Evolutionary conservation across 306 rosid species (phyloP), one percentile per base, ranked within the genome.

Genomic region (Styphnolobium japonicum): DNA sequence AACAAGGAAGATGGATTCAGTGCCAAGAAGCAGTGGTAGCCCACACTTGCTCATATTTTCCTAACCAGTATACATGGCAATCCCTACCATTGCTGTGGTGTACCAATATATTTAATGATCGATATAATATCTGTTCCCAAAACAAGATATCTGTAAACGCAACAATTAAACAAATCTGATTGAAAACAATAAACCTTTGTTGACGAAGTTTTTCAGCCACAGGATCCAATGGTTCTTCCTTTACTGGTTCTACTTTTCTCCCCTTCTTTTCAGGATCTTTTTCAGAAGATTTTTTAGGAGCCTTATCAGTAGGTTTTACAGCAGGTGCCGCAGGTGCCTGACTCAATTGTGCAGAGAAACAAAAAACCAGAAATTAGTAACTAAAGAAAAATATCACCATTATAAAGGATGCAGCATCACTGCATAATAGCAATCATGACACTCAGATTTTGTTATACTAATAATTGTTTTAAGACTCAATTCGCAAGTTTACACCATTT

Each of bases 131-230:
- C 51, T 18, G 55, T 40, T 46, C 57, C 51, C 7, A 56, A 4
- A 34, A 57, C 73, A 75, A n/a, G 19, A 25, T 7, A 63, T n/a
- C n/a, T 3, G n/a, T 43, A 45, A 62, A 49, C 11, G 57, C 8
- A 69, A n/a, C 27, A 48, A 67, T 5, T 61, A 5, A n/a, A n/a
- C n/a, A n/a, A n/a, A n/a, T n/a, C n/a, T n/a, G 21, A 57, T 6
- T 10, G 18, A 64, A 62, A 77, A 40, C 16, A 22, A 48, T 23
- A 80, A 58, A 92, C 98, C 98, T 88, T 86, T 95, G 98, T 81
- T 92, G 98, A 76, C 92, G 94, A 84, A 92, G 93, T 83, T 95
- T 92, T 85, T 90, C 98, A 42, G 98, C 90, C 56, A 84, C 22
- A 16, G 97, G 96, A 89, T 92, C 98, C 83, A 92, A 85, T 68